Evolutionary conservation across 805 yeast species (phyloP).

Genomic region (Lipomyces starkeyi): DNA sequence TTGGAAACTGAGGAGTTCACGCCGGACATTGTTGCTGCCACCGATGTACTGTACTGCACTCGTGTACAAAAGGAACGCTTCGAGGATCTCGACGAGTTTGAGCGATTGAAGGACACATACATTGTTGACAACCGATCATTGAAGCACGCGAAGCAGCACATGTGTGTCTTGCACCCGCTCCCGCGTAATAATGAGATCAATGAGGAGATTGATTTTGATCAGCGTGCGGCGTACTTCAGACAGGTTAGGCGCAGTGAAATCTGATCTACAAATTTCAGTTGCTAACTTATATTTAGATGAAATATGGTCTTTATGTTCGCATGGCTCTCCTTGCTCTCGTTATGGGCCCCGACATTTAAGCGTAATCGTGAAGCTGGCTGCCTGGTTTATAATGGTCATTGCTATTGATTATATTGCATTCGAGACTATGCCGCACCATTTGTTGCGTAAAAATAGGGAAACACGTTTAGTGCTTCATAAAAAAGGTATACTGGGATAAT

Average conservation of each 20-base stretch:
- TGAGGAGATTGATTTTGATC: slow-evolving; percentile 98
- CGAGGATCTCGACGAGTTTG: slow-evolving; percentile 72
- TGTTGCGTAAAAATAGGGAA: background rate
- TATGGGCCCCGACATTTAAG: slow-evolving; percentile 53
- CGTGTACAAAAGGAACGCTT: slow-evolving; percentile 98
- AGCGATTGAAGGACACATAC: slow-evolving; percentile 87
- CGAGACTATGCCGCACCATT: background rate
- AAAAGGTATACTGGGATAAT: background rate
- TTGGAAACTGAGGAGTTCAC: slow-evolving; percentile 78
- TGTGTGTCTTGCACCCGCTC: slow-evolving; percentile 98
- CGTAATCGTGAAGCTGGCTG: background rate
- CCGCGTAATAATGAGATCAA: slow-evolving; percentile 96
- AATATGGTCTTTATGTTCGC: slow-evolving; percentile 96
- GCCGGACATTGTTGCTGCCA: slow-evolving; percentile 80
- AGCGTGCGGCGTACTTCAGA: slow-evolving; percentile 99
- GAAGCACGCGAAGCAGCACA: slow-evolving; percentile 93
- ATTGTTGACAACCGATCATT: slow-evolving; percentile 91
- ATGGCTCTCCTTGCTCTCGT: slow-evolving; percentile 99
- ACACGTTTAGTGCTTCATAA: background rate
- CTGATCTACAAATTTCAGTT: background rate
- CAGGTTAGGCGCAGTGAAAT: slow-evolving; percentile 52
- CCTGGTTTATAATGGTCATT: too few relatives aligned
- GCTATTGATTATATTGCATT: background rate
- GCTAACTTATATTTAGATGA: slow-evolving; percentile 59
- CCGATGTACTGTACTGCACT: slow-evolving; percentile 97